These are phyloP conservation scores for Cyclostephanos tholiformis DNA, from an alignment of 108 stramenopile species.

Conservation along the genomic window DNA sequence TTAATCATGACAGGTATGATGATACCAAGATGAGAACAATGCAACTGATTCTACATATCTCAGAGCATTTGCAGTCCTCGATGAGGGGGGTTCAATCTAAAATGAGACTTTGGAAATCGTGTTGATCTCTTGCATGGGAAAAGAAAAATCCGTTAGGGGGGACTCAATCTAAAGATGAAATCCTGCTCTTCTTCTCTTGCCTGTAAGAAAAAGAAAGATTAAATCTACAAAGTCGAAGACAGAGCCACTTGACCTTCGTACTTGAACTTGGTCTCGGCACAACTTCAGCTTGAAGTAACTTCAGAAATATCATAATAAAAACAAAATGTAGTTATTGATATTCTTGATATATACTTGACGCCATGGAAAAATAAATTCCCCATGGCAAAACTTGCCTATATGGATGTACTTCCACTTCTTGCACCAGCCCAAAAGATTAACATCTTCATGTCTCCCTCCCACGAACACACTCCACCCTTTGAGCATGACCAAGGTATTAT, in stretches of 20 bases:
- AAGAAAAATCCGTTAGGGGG: no score
- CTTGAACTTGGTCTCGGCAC: constrained; percentile 5
- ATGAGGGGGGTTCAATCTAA: no score
- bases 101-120: no score
- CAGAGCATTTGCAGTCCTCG: no score
- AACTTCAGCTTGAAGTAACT: constrained; percentile 8
- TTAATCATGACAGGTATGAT: no score
- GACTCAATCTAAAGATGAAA: not conserved
- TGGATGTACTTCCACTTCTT: constrained; percentile 12
- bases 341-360: constrained; percentile 27
- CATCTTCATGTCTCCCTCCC: no score
- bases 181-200: constrained; percentile 4
- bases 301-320: not conserved
- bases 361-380: constrained; percentile 11
- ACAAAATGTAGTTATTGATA: constrained; percentile 22
- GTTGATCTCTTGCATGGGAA: no score
- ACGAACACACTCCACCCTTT: no score
- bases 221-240: constrained; percentile 5
- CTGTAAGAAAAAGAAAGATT: not conserved
- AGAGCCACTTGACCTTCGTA: constrained; percentile 7
- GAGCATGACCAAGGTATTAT: not conserved
- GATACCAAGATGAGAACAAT: no score
- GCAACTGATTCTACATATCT: no score
- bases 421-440: not conserved
- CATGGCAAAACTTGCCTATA: constrained; percentile 13